phyloP scores from a whole-genome alignment of 805 yeast species.

The Naumovozyma castellii region DNA sequence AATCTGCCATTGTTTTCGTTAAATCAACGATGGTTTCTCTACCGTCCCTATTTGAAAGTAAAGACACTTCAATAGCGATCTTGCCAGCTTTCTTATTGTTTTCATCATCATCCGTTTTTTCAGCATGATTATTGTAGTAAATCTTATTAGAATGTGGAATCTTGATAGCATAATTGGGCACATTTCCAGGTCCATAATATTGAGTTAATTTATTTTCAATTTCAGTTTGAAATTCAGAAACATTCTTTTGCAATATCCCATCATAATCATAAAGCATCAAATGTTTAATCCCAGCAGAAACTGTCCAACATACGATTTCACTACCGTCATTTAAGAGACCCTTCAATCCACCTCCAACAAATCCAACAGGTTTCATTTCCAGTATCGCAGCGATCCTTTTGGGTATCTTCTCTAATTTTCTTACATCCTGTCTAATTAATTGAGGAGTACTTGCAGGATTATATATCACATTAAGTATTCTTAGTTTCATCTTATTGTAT shows the following conservation, averaged over 20 bases:
- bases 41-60: slow-evolving; percentile 75
- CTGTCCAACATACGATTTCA: slow-evolving; percentile 76
- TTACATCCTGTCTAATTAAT: slow-evolving; percentile 74
- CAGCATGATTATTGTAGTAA: slow-evolving; percentile 29
- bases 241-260: slow-evolving; percentile 52
- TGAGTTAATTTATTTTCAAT: slow-evolving; percentile 49
- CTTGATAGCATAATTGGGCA: slow-evolving; percentile 53
- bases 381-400: slow-evolving; percentile 66
- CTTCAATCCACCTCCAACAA: slow-evolving; percentile 81
- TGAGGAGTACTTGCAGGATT: slow-evolving; percentile 73
- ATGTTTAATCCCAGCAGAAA: slow-evolving; percentile 74
- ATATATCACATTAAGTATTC: slow-evolving; percentile 53
- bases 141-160: slow-evolving; percentile 58
- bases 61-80: slow-evolving; percentile 50
- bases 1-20: slow-evolving; percentile 74
- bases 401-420: slow-evolving; percentile 66
- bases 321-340: slow-evolving; percentile 71
- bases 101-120: slow-evolving; percentile 26
- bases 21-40: slow-evolving; percentile 82
- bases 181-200: slow-evolving; percentile 63
- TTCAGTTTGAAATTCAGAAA: slow-evolving; percentile 47
- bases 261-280: slow-evolving; percentile 71
- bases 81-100: slow-evolving; percentile 23
- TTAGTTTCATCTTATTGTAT: slow-evolving; percentile 44
- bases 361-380: slow-evolving; percentile 61